Evolutionary conservation across 2,329 filamentous ascomycete genomes (phyloP), one percentile per base, ranked within the genome.

Genomic region (Plectosphaerella cucumerina): DNA sequence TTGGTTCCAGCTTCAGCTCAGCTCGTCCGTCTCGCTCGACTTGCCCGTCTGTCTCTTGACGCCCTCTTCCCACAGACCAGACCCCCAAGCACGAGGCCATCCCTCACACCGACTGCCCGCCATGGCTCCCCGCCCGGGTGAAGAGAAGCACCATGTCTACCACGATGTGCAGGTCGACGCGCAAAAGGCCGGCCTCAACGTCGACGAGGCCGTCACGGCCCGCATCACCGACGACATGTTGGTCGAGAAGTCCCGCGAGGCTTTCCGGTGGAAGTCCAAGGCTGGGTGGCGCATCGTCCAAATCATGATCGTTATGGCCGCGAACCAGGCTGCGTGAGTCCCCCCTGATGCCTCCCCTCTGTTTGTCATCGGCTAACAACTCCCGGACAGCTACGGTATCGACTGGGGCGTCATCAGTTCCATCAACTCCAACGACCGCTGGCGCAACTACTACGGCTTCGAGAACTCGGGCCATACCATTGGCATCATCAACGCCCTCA

Each of bases 361-460:
- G 18, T 12, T 23, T 11, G 14, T 10, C 20, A 5, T n/a, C 14
- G 6, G 22, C 51, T 50, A 22, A 53, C 31, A 9, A 10, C 3
- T 23, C 12, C 17, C 6, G 11, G 12, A 2, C 23, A 50, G 52
- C 9, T 76, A 69, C 53, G 74, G 74, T 53, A 68, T 77, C 39
- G 74, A 77, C 54, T 77, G 74, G 74, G 70, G 70, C 22, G 73
- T 77, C 23, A 77, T 77, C 37, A 61, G 67, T 37, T 70, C 71
- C 37, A 74, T 77, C 53, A 76, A 77, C 50, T 63, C 71, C 10
- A 65, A 69, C 43, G 50, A 64, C 6, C 56, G 63, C 31, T 76
- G 73, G 70, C 73, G 76, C 52, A 54, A 56, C 5, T 76, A 70
- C 53, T 74, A 76, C 47, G 65, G 65, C 10, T 74, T 76, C 43